Conservation (phyloP, 2,329 filamentous ascomycete genomes). For the Gremmenia infestans region DNA sequence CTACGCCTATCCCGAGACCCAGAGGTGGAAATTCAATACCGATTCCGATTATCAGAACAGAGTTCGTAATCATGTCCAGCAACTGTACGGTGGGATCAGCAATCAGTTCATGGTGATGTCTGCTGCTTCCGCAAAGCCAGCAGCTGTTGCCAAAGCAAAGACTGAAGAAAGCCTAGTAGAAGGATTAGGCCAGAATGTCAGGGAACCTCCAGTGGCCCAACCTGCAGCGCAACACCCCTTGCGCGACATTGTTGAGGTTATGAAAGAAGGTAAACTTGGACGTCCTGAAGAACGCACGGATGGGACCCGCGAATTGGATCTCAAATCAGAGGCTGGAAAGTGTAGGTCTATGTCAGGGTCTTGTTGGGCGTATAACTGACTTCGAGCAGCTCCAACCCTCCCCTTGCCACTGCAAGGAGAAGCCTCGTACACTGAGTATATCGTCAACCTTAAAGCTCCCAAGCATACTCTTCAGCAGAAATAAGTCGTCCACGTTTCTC, state of each 20-base stretch:
- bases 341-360: slow-evolving; percentile 1
- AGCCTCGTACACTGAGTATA: slow-evolving; percentile 30
- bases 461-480: slow-evolving; percentile 33
- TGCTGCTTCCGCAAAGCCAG: neutral
- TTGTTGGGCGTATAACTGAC: neutral
- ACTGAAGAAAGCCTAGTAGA: neutral
- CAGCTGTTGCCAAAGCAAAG: neutral
- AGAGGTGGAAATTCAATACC: slow-evolving; percentile 17
- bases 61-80: slow-evolving; percentile 14
- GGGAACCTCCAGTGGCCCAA: neutral
- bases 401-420: slow-evolving; percentile 1
- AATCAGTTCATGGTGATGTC: slow-evolving; percentile 6
- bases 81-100: slow-evolving; percentile 18
- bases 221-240: neutral
- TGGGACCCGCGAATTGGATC: slow-evolving; percentile 11
- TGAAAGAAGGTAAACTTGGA: slow-evolving; percentile 1
- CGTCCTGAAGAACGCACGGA: neutral
- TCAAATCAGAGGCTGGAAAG: slow-evolving; percentile 23
- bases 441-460: slow-evolving; percentile 32
- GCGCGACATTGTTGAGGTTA: slow-evolving; percentile 1
- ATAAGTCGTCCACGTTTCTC: slow-evolving; percentile 34
- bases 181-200: neutral
- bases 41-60: slow-evolving; percentile 14
- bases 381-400: neutral
- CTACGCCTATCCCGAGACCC: slow-evolving; percentile 69